Conservation (phyloP, 2,329 filamentous ascomycete genomes). For the Penicillium fuscoglaucum region DNA sequence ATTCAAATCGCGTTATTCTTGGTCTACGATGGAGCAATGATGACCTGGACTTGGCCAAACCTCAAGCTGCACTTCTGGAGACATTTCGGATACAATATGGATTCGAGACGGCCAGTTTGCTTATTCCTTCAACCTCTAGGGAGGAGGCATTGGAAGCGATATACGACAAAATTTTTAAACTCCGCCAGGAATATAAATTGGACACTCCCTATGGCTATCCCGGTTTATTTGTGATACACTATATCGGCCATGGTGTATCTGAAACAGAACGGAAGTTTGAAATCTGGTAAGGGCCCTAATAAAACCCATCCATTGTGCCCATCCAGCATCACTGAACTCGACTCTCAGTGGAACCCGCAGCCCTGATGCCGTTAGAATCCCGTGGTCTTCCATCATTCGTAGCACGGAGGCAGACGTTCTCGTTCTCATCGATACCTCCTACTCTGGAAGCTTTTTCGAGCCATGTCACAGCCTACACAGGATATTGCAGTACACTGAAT, state of each 20-base stretch:
- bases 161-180: background rate
- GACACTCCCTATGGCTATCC: background rate
- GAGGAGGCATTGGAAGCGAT: background rate
- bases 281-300: background rate
- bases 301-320: background rate
- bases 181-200: background rate
- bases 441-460: no score
- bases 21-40: background rate
- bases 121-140: background rate
- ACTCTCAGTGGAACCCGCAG: no score
- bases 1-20: background rate
- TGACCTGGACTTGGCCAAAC: background rate
- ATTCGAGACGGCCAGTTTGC: background rate
- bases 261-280: background rate
- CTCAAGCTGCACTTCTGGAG: background rate
- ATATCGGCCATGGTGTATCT: background rate
- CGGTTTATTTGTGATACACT: background rate
- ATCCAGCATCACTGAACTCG: no score
- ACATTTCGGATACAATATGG: background rate
- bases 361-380: no score
- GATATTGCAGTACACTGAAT: no score
- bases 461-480: no score
- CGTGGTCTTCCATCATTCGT: no score
- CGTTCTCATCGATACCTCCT: no score
- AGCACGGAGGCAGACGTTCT: no score